These are phyloP conservation scores for Aegle marmelos DNA, from an alignment of 345 rosid genomes.

Conservation along the genomic window DNA sequence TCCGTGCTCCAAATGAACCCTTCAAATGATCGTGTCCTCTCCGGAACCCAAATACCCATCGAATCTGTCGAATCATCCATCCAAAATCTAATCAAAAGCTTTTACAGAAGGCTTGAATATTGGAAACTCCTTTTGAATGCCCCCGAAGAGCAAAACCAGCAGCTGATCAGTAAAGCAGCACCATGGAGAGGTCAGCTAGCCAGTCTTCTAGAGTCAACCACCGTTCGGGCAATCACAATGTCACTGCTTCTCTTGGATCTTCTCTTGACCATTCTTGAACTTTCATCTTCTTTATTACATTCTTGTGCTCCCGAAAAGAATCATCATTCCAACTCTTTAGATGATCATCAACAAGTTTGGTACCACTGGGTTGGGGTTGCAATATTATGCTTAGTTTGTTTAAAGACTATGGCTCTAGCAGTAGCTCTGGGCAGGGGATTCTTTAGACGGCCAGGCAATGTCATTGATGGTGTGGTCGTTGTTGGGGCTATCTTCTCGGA, in stretches of 20 bases:
- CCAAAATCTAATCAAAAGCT: slow-evolving; percentile 41
- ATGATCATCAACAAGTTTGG: slow-evolving; percentile 30
- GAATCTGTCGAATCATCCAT: slow-evolving; percentile 42
- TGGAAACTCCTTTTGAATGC: slow-evolving; percentile 33
- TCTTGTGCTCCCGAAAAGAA: slow-evolving; percentile 24
- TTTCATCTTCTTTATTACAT: slow-evolving; percentile 46
- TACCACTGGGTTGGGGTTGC: slow-evolving; percentile 59
- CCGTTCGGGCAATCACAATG: slow-evolving; percentile 32
- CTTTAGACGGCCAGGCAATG: slow-evolving; percentile 45
- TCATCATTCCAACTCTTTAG: no score
- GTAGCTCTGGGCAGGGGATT: slow-evolving; percentile 41
- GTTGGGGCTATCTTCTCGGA: slow-evolving; percentile 56
- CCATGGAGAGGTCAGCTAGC: slow-evolving; percentile 45
- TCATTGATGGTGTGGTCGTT: slow-evolving; percentile 50
- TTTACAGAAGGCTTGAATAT: slow-evolving; percentile 43
- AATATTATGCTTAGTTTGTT: slow-evolving; percentile 46
- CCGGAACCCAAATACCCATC: neutral
- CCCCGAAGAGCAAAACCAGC: neutral
- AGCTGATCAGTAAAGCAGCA: slow-evolving; percentile 15
- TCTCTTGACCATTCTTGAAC: slow-evolving; percentile 47
- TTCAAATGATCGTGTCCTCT: neutral
- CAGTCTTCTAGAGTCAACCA: slow-evolving; percentile 46
- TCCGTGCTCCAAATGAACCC: neutral
- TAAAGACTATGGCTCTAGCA: slow-evolving; percentile 38
- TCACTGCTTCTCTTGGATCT: slow-evolving; percentile 54